A percentile compares a stretch with the other conserved stretches of the same genome.
Evolutionary conservation across 2,329 filamentous ascomycete species (phyloP).

Genomic region (Amauroascus niger): DNA sequence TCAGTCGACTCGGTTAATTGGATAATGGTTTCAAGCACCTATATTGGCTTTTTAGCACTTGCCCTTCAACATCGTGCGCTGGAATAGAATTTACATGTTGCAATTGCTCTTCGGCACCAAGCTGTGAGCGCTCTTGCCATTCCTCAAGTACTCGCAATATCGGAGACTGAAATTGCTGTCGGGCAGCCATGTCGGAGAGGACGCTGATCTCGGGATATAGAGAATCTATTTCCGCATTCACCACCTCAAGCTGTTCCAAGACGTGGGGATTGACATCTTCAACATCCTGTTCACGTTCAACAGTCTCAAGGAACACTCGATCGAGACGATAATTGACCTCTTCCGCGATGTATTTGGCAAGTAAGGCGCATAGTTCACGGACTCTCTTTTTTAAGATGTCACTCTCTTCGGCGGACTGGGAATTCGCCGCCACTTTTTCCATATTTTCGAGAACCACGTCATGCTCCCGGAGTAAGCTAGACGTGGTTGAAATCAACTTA

Average conservation of each 20-base stretch:
- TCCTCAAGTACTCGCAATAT: constrained; percentile 30
- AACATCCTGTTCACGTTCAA: background rate
- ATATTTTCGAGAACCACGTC: constrained; percentile 27
- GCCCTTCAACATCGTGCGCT: background rate
- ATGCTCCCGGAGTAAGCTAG: constrained; percentile 30
- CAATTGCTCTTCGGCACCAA: constrained; percentile 27
- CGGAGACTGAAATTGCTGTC: constrained; percentile 35
- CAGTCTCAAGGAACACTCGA: constrained; percentile 30
- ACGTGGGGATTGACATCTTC: constrained; percentile 10
- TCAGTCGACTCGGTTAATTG: constrained; percentile 29
- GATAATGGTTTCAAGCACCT: constrained; percentile 18
- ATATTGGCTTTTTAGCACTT: background rate
- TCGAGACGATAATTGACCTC: constrained; percentile 34
- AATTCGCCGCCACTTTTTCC: constrained; percentile 24
- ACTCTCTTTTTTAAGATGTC: constrained; percentile 24
- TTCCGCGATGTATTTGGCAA: constrained; percentile 29
- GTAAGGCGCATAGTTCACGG: constrained; percentile 22
- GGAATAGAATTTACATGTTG: constrained; percentile 25
- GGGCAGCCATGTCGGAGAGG: constrained; percentile 35
- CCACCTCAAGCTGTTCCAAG: constrained; percentile 18
- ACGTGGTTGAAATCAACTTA: constrained; percentile 27
- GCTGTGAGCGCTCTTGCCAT: constrained; percentile 24
- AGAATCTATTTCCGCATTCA: constrained; percentile 33
- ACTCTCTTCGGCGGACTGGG: constrained; percentile 26
- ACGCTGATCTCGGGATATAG: constrained; percentile 34